Evolutionary conservation across 805 yeast genomes (phyloP), one percentile per base, ranked within the genome.

Genomic region (Schwanniomyces yamadae): DNA sequence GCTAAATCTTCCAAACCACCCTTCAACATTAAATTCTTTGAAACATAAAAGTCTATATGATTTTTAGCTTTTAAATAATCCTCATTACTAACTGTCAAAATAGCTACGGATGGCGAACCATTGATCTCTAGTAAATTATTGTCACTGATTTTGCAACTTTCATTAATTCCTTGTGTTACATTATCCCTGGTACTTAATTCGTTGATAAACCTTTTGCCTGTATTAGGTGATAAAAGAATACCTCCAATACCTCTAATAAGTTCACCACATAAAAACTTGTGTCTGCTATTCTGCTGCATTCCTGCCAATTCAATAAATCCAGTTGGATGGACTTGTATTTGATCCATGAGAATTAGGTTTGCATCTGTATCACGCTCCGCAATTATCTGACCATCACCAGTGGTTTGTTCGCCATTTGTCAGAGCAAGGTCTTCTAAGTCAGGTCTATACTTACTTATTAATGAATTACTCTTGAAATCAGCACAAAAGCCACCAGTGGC

Each of bases 401-500:
- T 61, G 1, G 82, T 76, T 45, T 69, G 74, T 17, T 55, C 56
- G 18, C 80, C 78, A 50, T 78, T 78, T 1, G 83, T 77, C 31
- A 79, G 74, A 19, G 84, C 80, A 17, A 73, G 50, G 5, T 57
- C 42, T 0, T 61, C 38, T 25, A 73, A 49, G 26, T 75, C 73
- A 6, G 80, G 80, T 22, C 77, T 65, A 42, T 63, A 71, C 39
- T 66, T 55, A 15, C 55, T 45, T 14, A 78, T 44, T 16, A 65
- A 41, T 5, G 57, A 50, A 28, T 59, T 55, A 1, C 70, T 57
- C 37, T 53, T 56, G 12, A 55, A 49, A 46, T 66, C 71, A 3
- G 68, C 71, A 3, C 77, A 71, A 48, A 63, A 77, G 4, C 84
- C 84, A 30, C 84, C 84, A 5, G 83, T 76, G 20, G 82, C 78